Evolutionary conservation across 345 rosid genomes (phyloP).

Genomic region (Gossypium arboreum): DNA sequence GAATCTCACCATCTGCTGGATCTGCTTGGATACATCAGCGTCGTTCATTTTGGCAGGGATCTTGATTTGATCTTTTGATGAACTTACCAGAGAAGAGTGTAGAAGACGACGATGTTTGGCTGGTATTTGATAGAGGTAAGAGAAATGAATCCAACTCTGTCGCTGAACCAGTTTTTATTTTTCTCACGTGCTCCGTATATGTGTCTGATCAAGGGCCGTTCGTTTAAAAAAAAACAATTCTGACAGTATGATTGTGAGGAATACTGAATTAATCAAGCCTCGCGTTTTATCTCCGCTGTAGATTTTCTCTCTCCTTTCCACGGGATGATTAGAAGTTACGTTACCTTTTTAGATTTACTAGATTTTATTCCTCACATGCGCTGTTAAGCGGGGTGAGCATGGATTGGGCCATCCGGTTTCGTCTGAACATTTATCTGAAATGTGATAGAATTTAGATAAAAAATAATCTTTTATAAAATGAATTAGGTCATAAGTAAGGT

Average conservation of each 20-base stretch:
- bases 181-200: neutral
- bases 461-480: too few species aligned
- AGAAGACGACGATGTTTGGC: neutral
- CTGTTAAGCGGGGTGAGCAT: too few species aligned
- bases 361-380: too few species aligned
- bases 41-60: constrained; percentile 70
- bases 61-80: neutral
- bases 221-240: neutral
- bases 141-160: neutral
- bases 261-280: too few species aligned
- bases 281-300: too few species aligned
- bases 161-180: neutral
- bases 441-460: too few species aligned
- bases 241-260: too few species aligned
- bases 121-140: neutral
- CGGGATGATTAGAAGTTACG: too few species aligned
- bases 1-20: constrained; percentile 98
- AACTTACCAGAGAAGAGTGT: neutral
- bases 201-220: neutral
- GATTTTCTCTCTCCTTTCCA: too few species aligned
- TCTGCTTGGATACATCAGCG: constrained; percentile 90
- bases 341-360: too few species aligned
- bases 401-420: rapidly evolving
- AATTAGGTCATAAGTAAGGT: too few species aligned
- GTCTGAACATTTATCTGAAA: rapidly evolving